phyloP scores from a whole-genome alignment of 139 green algal genomes.

The Auxenochlorella protothecoides region DNA sequence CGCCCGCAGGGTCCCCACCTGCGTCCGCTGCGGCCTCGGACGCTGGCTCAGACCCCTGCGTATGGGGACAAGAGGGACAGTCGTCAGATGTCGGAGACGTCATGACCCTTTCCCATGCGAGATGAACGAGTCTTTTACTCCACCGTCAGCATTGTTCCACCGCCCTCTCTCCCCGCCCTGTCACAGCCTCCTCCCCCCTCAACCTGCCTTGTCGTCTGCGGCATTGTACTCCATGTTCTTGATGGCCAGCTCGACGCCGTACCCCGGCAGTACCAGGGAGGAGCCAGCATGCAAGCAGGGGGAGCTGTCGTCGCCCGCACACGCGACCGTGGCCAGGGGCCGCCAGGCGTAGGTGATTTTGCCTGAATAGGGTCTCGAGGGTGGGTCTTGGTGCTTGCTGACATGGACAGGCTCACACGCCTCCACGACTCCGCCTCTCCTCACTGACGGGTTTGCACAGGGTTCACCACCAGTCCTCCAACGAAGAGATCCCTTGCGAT shows the following conservation, averaged over 20 bases:
- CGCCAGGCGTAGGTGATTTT: constrained; percentile 30
- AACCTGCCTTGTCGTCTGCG: constrained; percentile 58
- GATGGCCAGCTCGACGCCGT: constrained; percentile 85
- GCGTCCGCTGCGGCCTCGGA: too few species aligned
- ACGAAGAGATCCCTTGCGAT: neutral
- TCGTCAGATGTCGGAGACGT: neutral
- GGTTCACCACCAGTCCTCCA: too few species aligned
- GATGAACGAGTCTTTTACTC: neutral
- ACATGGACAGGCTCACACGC: too few species aligned
- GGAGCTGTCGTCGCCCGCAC: constrained; percentile 9
- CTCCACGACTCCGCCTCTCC: too few species aligned
- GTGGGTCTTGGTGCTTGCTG: too few species aligned
- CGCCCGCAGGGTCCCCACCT: too few species aligned
- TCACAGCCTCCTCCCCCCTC: constrained; percentile 11
- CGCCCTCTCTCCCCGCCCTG: neutral
- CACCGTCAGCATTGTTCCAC: neutral
- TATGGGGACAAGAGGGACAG: neutral
- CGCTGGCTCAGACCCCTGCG: too few species aligned
- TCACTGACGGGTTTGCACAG: too few species aligned
- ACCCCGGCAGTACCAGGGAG: constrained; percentile 58
- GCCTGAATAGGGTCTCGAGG: too few species aligned
- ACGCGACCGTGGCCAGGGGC: constrained; percentile 20
- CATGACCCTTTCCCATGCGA: constrained; percentile 3
- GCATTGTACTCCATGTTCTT: constrained; percentile 99
- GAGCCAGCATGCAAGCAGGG: constrained; percentile 10